A percentile compares a stretch with the other conserved stretches of the same genome.
Evolutionary conservation across 345 rosid species (phyloP).

Genomic region (Populus alba): DNA sequence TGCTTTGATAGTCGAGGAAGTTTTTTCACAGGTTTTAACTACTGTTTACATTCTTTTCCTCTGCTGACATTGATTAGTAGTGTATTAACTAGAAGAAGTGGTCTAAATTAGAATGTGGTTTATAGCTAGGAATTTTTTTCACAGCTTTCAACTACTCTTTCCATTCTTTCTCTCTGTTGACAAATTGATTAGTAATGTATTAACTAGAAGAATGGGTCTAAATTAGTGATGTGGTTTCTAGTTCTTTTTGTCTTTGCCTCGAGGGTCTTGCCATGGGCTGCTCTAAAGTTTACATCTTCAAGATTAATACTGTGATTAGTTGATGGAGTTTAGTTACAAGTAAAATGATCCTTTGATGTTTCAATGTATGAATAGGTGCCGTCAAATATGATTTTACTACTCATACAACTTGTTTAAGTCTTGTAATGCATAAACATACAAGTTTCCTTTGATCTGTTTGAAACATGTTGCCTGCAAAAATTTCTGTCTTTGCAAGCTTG

Average conservation of each 20-base stretch:
- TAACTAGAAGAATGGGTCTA: background rate
- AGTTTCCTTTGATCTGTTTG: background rate
- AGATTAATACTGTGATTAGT: background rate
- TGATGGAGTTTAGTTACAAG: background rate
- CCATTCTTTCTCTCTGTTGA: background rate
- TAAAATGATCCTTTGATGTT: background rate
- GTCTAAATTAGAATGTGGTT: background rate
- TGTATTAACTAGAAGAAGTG: background rate
- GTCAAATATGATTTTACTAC: background rate
- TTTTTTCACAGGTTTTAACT: background rate
- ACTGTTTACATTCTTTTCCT: background rate
- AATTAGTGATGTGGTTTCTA: background rate
- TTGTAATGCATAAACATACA: background rate
- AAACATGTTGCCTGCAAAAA: background rate
- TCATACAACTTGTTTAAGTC: background rate
- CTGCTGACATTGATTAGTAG: background rate
- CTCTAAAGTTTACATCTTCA: background rate
- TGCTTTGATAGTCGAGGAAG: background rate
- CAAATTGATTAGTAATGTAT: background rate
- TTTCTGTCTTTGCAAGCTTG: background rate
- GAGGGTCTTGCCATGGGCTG: background rate
- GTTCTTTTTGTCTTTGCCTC: background rate
- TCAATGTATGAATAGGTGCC: background rate
- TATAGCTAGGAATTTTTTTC: background rate
- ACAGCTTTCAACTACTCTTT: background rate